Evolutionary conservation across 352 stramenopile genomes (phyloP).

Genomic region (Chrysophaeum taylorii): DNA sequence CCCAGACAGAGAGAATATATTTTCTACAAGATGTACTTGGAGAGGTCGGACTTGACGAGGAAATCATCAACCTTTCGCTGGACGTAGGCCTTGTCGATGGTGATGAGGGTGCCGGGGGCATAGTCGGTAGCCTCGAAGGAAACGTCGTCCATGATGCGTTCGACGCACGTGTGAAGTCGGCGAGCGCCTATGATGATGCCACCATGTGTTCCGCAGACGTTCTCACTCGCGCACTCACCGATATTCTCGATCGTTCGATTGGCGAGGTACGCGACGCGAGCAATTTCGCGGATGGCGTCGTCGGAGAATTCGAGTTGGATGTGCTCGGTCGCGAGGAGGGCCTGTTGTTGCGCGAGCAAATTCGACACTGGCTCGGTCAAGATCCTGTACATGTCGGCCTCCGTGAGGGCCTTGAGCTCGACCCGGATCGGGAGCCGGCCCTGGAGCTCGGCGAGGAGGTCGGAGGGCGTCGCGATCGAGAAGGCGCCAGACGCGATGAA

Average conservation of each 20-base stretch:
- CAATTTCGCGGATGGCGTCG: slow-evolving; percentile 91
- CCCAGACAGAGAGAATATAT: no score
- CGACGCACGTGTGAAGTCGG: slow-evolving; percentile 90
- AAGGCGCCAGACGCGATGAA: slow-evolving; percentile 96
- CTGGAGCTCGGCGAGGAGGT: slow-evolving; percentile 94
- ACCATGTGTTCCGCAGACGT: not conserved
- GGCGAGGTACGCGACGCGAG: slow-evolving; percentile 79
- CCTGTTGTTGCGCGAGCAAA: slow-evolving; percentile 91
- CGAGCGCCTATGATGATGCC: slow-evolving; percentile 89
- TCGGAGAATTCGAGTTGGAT: slow-evolving; percentile 89
- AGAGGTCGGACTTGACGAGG: slow-evolving; percentile 87
- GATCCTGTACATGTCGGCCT: slow-evolving; percentile 96
- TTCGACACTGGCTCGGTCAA: slow-evolving; percentile 98
- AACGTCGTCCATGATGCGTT: slow-evolving; percentile 97
- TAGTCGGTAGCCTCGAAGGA: slow-evolving; percentile 92
- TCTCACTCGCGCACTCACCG: slow-evolving; percentile 27
- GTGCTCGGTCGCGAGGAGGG: slow-evolving; percentile 91
- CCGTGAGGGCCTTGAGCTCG: slow-evolving; percentile 94
- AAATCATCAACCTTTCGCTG: slow-evolving; percentile 78
- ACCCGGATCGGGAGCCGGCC: slow-evolving; percentile 95
- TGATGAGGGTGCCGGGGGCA: slow-evolving; percentile 48
- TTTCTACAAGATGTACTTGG: slow-evolving; percentile 94
- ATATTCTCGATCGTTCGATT: slow-evolving; percentile 83
- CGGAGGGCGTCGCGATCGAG: slow-evolving; percentile 90
- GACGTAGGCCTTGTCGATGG: slow-evolving; percentile 85